Base-by-base conservation (phyloP, 2,329 filamentous ascomycete species). In the Alternaria ethzedia region DNA sequence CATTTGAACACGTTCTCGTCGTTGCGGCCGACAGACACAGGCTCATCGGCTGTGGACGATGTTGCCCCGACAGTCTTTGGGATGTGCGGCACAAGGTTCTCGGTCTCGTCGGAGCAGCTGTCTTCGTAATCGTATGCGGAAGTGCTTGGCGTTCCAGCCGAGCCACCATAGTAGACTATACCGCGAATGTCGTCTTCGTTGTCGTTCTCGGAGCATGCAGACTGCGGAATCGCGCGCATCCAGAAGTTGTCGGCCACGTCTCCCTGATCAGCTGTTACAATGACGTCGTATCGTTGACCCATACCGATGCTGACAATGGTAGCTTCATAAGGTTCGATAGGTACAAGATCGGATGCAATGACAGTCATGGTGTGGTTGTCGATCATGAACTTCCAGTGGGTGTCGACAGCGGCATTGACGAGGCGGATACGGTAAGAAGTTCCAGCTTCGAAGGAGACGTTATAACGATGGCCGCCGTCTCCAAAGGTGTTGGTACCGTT, bases 361-460 rank as follows among this genome's bases (percentile, higher is more conserved):
- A 84, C 77, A 6, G 73, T 80, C 70, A 84, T 69, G 5, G 71
- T 80, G 68, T 83, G 81, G 43, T 79, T 78, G 61, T 84, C 82
- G 32, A 84, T 80, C 64, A 74, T 77, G 68, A 84, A 82, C 57
- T 81, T 81, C 67, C 77, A 78, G n/a, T 79, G 75, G 0, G 76
- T 79, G 54, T 81, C 80, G 20, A 81, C 77, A 6, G 80, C 80
- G 20, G 74, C 74, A 54, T 84, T 84, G 55, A 83, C 79, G 8
- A 84, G 65, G 6, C 82, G 76, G 7, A 84, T 71, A 4, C 78
- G 78, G 56, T 84, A 81, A 1, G 75, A 80, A 45, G 79, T 83
- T 20, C 79, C 81, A 5, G 74, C 71, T 4, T 73, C 67, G 64
- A 84, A 83, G 4, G 68, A 63, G 0, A 61, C 63, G 44, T 79